phyloP scores from a whole-genome alignment of 2,329 filamentous ascomycete genomes.

The Epichloe typhina region DNA sequence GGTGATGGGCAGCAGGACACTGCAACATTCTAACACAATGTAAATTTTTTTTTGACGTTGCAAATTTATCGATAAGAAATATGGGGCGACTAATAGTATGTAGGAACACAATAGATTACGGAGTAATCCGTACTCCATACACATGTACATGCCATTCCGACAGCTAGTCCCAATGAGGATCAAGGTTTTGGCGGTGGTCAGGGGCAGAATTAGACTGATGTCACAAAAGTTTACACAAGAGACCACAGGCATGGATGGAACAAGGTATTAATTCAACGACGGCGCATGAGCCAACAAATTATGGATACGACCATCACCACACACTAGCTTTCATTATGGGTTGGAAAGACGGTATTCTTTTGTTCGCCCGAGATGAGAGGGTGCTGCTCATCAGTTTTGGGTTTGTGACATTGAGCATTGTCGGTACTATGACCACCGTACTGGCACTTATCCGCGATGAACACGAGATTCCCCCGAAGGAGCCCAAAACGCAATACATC shows the following conservation, averaged over 20 bases:
- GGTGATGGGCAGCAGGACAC: background rate
- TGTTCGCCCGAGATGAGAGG: slow-evolving; percentile 34
- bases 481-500: slow-evolving; percentile 58
- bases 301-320: slow-evolving; percentile 7
- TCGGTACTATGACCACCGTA: slow-evolving; percentile 42
- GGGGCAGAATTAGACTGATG: slow-evolving; percentile 9
- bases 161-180: slow-evolving; percentile 3
- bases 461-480: slow-evolving; percentile 50
- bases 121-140: no score
- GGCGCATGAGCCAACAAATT: slow-evolving; percentile 3
- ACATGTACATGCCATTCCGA: background rate
- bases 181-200: slow-evolving; percentile 10
- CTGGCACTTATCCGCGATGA: slow-evolving; percentile 49
- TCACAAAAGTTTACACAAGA: background rate
- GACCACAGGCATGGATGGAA: background rate
- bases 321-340: slow-evolving; percentile 22
- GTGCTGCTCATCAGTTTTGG: slow-evolving; percentile 39
- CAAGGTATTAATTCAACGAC: background rate
- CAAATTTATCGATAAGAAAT: slow-evolving; percentile 8
- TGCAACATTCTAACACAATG: background rate
- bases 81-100: background rate
- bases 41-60: slow-evolving; percentile 5
- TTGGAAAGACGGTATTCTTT: slow-evolving; percentile 17
- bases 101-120: background rate
- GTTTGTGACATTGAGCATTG: slow-evolving; percentile 44